Base-by-base conservation (phyloP, 2,329 filamentous ascomycete genomes). In the Clonostachys rosea region DNA sequence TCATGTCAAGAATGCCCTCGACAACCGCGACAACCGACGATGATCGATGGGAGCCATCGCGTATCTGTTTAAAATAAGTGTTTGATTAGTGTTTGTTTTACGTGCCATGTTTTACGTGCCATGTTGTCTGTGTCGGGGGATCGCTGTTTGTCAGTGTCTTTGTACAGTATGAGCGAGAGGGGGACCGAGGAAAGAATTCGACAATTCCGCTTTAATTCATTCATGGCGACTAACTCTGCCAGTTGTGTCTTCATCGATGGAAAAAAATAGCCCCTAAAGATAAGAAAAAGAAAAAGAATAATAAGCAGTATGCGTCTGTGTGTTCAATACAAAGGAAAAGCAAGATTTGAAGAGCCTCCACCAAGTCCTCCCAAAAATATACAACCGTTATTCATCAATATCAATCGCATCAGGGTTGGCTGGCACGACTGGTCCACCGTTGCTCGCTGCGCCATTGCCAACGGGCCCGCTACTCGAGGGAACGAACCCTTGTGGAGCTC, bases 401-500 rank as follows among this genome's bases (percentile, higher is more conserved):
- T 90, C 82, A 62, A 96, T 94, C 20, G 88, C 89, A 60, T 96
- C 91, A 3, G 91, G 90, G 60, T 96, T 96, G 6, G 78, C 74
- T 12, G 81, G 68, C 17, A 75, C 70, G 16, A 67, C 64, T 39
- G 65, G 60, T 49, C 73, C 65, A 17, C 64, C 62, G n/a, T 49
- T 45, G 3, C 41, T 51, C 11, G 47, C 79, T 18, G 81, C 82
- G 12, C 79, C 83, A 57, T 86, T 78, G 2, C 14, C 17, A 18
- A 18, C 36, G 13, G 86, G 80, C 1, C 84, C 88, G 36, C 83
- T 87, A 61, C 83, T 94, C 30, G 94, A 88, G 18, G 91, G 85
- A 33, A 99, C 92, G 59, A 99, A 99, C 18, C 94, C 94, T 20
- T 86, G 81, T 0, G 92, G 91, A 6, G 91, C 92, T 49, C 86